A percentile compares a stretch with the other conserved stretches of the same genome.
phyloP scores from a whole-genome alignment of 2,329 filamentous ascomycete species.

The Didymella pinodella region DNA sequence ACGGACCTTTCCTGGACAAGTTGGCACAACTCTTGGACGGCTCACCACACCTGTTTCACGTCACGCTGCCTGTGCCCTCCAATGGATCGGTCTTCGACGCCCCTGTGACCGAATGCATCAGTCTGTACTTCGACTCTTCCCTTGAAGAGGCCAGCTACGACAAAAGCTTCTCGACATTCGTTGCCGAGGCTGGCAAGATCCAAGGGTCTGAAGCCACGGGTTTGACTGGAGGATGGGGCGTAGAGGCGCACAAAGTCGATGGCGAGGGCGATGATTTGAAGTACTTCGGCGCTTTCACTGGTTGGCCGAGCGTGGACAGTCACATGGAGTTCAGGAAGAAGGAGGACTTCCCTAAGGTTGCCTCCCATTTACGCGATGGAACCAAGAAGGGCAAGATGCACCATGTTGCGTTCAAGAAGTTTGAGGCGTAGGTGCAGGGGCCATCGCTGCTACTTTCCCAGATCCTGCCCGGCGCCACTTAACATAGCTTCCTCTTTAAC shows the following conservation, averaged over 20 bases:
- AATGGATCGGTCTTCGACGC: constrained; percentile 39
- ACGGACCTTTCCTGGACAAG: constrained; percentile 50
- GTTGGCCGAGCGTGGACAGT: constrained; percentile 61
- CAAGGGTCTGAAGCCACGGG: constrained; percentile 36
- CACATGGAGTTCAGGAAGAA: constrained; percentile 59
- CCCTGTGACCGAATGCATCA: constrained; percentile 60
- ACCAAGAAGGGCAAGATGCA: constrained; percentile 54
- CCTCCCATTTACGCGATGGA: constrained; percentile 54
- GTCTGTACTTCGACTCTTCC: constrained; percentile 53
- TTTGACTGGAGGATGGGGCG: constrained; percentile 47
- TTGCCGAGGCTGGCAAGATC: constrained; percentile 43
- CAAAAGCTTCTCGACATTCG: constrained; percentile 51
- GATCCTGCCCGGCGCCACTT: not conserved
- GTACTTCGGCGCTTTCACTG: constrained; percentile 56
- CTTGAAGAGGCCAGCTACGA: constrained; percentile 38
- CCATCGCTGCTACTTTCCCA: not conserved
- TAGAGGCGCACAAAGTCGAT: constrained; percentile 38
- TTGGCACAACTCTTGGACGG: constrained; percentile 42
- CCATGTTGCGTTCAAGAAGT: constrained; percentile 37
- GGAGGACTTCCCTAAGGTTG: constrained; percentile 54
- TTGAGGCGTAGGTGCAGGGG: not conserved
- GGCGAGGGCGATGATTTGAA: constrained; percentile 43
- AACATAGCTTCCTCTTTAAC: not conserved
- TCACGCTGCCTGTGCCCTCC: constrained; percentile 35
- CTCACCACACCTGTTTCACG: constrained; percentile 45